These are phyloP conservation scores for Elongisporangium undulatum DNA, from an alignment of 352 stramenopile species.

Conservation along the genomic window DNA sequence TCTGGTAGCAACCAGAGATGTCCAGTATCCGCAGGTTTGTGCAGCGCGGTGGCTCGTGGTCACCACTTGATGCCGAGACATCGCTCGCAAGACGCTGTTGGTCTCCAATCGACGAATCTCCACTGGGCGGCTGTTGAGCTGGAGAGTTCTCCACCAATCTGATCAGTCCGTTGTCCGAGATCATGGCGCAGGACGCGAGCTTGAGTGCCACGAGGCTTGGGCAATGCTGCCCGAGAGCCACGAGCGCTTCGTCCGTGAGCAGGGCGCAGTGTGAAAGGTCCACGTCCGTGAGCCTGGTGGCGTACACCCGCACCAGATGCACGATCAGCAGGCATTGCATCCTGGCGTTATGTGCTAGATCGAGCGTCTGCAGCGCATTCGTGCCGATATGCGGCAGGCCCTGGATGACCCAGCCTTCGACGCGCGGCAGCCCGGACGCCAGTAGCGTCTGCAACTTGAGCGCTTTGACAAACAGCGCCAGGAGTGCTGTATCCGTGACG, in stretches of 20 bases:
- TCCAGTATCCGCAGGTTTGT: conserved; percentile 40
- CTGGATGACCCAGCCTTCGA: conserved; percentile 60
- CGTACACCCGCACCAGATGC: conserved; percentile 35
- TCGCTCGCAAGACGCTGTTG: neutral
- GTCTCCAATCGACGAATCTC: conserved; percentile 12
- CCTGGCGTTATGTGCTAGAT: conserved; percentile 23
- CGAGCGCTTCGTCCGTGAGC: conserved; percentile 50
- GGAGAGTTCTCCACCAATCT: conserved; percentile 32
- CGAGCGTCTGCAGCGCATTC: conserved; percentile 23
- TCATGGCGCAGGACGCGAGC: conserved; percentile 43
- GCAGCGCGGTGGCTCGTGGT: conserved; percentile 26
- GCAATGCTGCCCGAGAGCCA: conserved; percentile 36
- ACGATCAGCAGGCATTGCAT: conserved; percentile 40
- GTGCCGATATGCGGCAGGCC: conserved; percentile 24
- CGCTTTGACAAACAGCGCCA: conserved; percentile 43
- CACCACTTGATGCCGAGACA: neutral
- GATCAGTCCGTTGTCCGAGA: conserved; percentile 49
- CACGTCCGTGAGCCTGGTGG: conserved; percentile 28
- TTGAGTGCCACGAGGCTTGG: conserved; percentile 30
- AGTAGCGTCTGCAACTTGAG: conserved; percentile 29
- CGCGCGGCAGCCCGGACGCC: conserved; percentile 30
- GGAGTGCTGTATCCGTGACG: conserved; percentile 50
- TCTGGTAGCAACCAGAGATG: conserved; percentile 57
- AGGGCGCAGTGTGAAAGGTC: conserved; percentile 50
- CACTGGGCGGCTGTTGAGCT: conserved; percentile 10